These are phyloP conservation scores for Saccharomycopsis sp. DNA, from an alignment of 805 yeast genomes.

Conservation along the genomic window DNA sequence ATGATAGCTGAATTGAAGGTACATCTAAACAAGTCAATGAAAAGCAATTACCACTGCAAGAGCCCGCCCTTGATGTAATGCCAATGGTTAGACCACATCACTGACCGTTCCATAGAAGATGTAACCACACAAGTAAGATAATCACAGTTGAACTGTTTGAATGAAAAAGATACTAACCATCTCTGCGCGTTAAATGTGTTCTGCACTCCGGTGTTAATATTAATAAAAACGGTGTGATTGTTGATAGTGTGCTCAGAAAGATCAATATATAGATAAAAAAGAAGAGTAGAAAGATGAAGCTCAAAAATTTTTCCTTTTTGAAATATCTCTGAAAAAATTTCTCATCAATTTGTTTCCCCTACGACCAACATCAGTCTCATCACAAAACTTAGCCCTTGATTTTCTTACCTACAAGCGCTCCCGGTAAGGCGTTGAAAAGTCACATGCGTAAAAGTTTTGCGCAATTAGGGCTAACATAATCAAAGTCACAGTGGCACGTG, in stretches of 20 bases:
- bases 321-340: conserved; percentile 99
- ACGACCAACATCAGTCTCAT: no score
- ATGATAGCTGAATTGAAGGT: not conserved
- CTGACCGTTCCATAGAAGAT: not conserved
- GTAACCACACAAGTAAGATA: not conserved
- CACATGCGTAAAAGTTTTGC: not conserved
- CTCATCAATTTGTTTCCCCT: conserved; percentile 74
- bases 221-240: conserved; percentile 19
- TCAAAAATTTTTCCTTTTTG: conserved; percentile 98
- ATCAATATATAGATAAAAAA: not conserved
- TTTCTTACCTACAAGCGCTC: no score
- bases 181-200: conserved; percentile 65
- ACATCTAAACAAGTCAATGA: not conserved
- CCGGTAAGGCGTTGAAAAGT: no score
- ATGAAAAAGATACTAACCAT: conserved; percentile 74
- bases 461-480: not conserved
- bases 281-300: conserved; percentile 90
- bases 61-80: not conserved
- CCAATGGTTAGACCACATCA: not conserved
- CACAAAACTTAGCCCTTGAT: no score
- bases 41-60: not conserved
- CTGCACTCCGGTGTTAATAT: conserved; percentile 87
- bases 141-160: not conserved
- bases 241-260: conserved; percentile 3
- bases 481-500: not conserved